Conservation (phyloP, 176 grass and related monocot genomes). For the Eremochloa ophiuroides region DNA sequence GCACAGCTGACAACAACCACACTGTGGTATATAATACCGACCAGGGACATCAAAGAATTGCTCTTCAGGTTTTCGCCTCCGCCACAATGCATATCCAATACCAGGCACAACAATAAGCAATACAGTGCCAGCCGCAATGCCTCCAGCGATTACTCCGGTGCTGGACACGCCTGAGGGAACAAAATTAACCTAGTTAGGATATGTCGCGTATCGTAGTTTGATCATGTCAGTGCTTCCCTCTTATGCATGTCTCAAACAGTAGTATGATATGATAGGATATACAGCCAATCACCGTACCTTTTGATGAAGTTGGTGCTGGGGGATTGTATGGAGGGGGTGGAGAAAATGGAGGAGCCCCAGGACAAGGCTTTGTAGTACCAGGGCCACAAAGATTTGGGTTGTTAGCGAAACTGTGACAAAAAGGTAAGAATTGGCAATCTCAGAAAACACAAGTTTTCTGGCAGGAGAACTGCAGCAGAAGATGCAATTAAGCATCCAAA, state of each 20-base stretch:
- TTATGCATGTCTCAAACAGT: background rate
- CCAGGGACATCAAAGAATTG: slow-evolving; percentile 86
- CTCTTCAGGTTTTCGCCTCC: slow-evolving; percentile 71
- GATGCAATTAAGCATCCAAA: slow-evolving; percentile 22
- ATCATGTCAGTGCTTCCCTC: background rate
- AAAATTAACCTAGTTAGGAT: background rate
- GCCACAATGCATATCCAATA: slow-evolving; percentile 68
- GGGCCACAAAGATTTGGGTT: slow-evolving; percentile 70
- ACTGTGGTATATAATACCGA: slow-evolving; percentile 27
- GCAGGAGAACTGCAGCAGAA: background rate
- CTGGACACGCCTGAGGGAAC: slow-evolving; percentile 33
- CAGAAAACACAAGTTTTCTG: background rate
- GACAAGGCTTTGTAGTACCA: slow-evolving; percentile 55
- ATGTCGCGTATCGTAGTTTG: slow-evolving; percentile 11
- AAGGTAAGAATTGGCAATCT: background rate
- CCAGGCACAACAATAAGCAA: slow-evolving; percentile 65
- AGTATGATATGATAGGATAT: background rate
- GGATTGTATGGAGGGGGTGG: slow-evolving; percentile 67
- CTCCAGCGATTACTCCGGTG: slow-evolving; percentile 73
- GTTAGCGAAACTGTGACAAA: slow-evolving; percentile 69
- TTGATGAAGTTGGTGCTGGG: slow-evolving; percentile 27
- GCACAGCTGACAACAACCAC: background rate
- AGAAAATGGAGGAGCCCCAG: slow-evolving; percentile 66
- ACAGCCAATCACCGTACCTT: slow-evolving; percentile 43
- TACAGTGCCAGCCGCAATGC: slow-evolving; percentile 70